Evolutionary conservation across 352 stramenopile genomes (phyloP).

Genomic region (Phytophthora citricola): DNA sequence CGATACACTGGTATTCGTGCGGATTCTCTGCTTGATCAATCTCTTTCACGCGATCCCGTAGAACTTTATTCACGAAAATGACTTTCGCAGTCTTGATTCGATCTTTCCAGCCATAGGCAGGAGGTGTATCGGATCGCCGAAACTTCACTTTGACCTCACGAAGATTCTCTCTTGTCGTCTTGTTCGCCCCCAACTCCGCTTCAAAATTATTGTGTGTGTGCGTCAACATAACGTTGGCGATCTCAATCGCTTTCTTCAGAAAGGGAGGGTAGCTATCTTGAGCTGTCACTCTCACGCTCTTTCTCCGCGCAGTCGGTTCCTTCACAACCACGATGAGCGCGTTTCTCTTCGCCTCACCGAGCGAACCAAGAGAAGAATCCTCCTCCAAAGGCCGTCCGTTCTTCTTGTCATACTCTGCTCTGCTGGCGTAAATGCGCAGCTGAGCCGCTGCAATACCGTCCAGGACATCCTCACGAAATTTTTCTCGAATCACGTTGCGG

Average conservation of each 20-base stretch:
- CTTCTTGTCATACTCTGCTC: constrained; percentile 10
- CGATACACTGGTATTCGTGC: constrained; percentile 1
- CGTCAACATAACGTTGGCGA: constrained; percentile 2
- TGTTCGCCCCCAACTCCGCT: not conserved
- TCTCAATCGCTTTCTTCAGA: constrained; percentile 4
- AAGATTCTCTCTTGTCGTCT: not conserved
- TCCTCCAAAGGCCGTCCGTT: not conserved
- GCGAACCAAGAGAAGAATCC: not conserved
- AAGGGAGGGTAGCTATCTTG: not conserved
- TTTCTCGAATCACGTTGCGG: not conserved
- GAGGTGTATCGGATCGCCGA: not conserved
- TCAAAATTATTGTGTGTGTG: not conserved
- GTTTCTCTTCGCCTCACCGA: not conserved
- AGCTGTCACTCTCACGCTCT: not conserved
- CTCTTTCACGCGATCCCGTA: not conserved
- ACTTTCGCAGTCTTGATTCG: not conserved
- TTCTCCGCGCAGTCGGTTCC: no score
- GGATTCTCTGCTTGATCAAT: not conserved
- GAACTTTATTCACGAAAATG: constrained; percentile 4
- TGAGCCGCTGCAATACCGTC: not conserved
- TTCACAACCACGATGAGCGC: not conserved
- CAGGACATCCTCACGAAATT: not conserved
- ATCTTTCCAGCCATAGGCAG: not conserved
- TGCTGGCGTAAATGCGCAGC: constrained; percentile 11
- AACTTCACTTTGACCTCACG: not conserved